A percentile compares a stretch with the other conserved stretches of the same genome.
These are phyloP conservation scores for Macrolepiota fuliginosa DNA, from an alignment of 768 basidiomycete species.

Conservation along the genomic window DNA sequence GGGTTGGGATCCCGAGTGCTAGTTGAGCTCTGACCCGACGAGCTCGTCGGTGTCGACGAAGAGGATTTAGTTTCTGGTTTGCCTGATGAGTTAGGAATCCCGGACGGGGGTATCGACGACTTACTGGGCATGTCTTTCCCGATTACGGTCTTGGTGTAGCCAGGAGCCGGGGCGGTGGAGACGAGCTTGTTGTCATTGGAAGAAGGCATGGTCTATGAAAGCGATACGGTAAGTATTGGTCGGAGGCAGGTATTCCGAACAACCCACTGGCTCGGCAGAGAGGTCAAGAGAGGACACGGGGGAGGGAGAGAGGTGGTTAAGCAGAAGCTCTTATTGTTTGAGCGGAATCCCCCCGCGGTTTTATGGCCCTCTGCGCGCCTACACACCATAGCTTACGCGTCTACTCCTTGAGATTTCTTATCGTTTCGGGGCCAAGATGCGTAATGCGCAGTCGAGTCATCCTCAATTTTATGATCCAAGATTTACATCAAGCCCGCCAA, in stretches of 20 bases:
- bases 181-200: slow-evolving; percentile 4
- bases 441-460: slow-evolving; percentile 8
- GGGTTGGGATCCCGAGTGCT: slow-evolving; percentile 1
- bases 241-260: not conserved
- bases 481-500: not conserved
- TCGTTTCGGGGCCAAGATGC: not conserved
- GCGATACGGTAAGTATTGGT: not conserved
- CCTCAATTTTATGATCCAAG: not conserved
- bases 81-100: not conserved
- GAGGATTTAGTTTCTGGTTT: not conserved
- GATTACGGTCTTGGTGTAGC: slow-evolving; percentile 8
- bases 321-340: not conserved
- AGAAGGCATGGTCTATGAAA: not conserved
- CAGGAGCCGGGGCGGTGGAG: slow-evolving; percentile 3
- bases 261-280: not conserved
- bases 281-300: not conserved
- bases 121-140: slow-evolving; percentile 12
- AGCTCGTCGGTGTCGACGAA: not conserved
- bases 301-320: not conserved
- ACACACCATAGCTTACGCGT: not conserved
- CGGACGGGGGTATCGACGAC: not conserved
- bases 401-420: not conserved
- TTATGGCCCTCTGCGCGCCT: not conserved
- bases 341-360: not conserved
- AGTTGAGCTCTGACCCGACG: not conserved